phyloP scores from a whole-genome alignment of 1,284 basidiomycete genomes.

The Sporisorium scitamineum region DNA sequence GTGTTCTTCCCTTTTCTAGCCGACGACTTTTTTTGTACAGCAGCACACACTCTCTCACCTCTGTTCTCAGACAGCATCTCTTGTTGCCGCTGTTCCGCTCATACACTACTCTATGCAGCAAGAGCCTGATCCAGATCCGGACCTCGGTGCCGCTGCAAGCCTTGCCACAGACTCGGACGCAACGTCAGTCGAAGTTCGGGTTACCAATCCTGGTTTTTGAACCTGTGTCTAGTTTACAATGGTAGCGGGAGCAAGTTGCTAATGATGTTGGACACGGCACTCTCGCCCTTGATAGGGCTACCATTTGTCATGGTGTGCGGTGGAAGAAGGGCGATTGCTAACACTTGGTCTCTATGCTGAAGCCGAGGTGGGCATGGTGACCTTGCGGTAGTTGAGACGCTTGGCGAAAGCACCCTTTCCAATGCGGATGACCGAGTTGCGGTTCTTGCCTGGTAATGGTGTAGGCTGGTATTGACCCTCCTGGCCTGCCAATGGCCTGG shows the following conservation, averaged over 20 bases:
- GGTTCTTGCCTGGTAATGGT: conserved; percentile 39
- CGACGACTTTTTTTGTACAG: not conserved
- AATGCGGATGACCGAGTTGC: conserved; percentile 64
- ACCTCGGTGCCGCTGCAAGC: not conserved
- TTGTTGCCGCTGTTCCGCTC: not conserved
- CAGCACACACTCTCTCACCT: conserved; percentile 1
- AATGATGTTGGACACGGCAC: not conserved
- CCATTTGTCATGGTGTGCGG: not conserved
- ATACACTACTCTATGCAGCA: not conserved
- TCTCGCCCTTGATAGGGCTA: too few species aligned
- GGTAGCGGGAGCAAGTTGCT: conserved; percentile 13
- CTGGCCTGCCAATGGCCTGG: conserved; percentile 51
- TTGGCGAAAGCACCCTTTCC: conserved; percentile 65
- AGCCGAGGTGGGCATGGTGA: conserved; percentile 20
- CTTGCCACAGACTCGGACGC: not conserved
- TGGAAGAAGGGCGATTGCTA: not conserved
- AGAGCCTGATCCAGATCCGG: not conserved
- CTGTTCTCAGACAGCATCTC: too few species aligned
- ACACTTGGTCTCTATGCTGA: conserved; percentile 6
- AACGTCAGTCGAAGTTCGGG: not conserved
- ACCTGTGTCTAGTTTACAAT: conserved; percentile 32
- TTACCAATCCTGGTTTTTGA: conserved; percentile 9
- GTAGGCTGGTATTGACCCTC: conserved; percentile 26
- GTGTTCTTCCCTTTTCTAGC: too few species aligned
- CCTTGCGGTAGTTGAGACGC: conserved; percentile 51